Percentiles rank a stretch among this genome's conserved stretches.
phyloP scores from a whole-genome alignment of 2,329 filamentous ascomycete genomes.

The Xylaria sp. region DNA sequence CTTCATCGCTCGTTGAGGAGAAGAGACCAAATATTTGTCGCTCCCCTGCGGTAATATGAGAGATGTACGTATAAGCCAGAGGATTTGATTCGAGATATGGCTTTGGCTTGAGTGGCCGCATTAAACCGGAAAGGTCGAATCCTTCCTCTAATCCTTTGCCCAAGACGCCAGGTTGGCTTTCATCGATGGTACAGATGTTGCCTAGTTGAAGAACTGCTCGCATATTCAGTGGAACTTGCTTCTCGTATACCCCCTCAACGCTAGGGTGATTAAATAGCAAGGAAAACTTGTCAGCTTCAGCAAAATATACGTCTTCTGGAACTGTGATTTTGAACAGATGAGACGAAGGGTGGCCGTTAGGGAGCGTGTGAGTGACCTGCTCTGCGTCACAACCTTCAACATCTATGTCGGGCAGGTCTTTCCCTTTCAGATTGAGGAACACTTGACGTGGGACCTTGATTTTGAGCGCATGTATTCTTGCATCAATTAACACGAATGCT shows the following conservation, averaged over 20 bases:
- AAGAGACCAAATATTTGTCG: conserved; percentile 93
- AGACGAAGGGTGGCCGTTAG: conserved; percentile 91
- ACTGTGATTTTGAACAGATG: conserved; percentile 95
- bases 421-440: conserved; percentile 88
- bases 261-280: conserved; percentile 88
- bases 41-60: conserved; percentile 89
- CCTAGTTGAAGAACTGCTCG: conserved; percentile 89
- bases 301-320: conserved; percentile 84
- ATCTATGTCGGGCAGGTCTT: conserved; percentile 86
- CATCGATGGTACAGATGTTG: conserved; percentile 91
- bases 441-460: conserved; percentile 87
- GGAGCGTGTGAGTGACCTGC: conserved; percentile 90
- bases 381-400: conserved; percentile 86
- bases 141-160: conserved; percentile 92
- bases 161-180: conserved; percentile 85
- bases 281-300: conserved; percentile 81
- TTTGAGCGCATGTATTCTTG: conserved; percentile 86
- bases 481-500: conserved; percentile 91
- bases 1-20: conserved; percentile 79
- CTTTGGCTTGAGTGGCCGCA: conserved; percentile 65
- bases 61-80: conserved; percentile 87
- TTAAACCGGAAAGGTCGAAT: conserved; percentile 82
- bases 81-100: conserved; percentile 77
- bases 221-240: conserved; percentile 84
- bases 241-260: conserved; percentile 97